Base-by-base conservation (phyloP, 192 early-diverging fungal genomes). In the Coemansia sp. region DNA sequence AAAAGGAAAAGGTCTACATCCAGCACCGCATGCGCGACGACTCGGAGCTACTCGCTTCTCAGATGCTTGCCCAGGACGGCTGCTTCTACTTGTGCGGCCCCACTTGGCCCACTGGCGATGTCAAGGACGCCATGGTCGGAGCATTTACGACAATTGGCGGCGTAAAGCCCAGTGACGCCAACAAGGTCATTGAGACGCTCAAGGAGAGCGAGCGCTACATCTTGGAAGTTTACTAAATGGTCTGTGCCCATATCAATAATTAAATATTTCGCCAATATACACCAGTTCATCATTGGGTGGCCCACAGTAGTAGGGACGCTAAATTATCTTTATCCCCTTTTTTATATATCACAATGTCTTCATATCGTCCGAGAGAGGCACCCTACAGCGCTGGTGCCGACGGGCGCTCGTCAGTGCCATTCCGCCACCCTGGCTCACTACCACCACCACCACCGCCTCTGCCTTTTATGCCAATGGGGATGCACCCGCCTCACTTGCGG, bases 51-150 rank as follows among this genome's bases (percentile, higher is more conserved):
- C 80, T 98, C 38, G 78, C 86, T 49, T 84, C 91, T 52, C 90
- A 90, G 66, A 79, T 98, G 70, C 73, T 96, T 49, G 80, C 91
- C 47, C 58, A 89, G 38, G 86, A 89, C 35, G 96, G 94, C 20
- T 86, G 90, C 67, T 98, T 98, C 75, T 98, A 98, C 82, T 84
- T 98, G n/a, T 98, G 96, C 75, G 96, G 96, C 63, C 96, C 95
- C 37, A 96, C 95, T 18, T 98, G 96, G 96, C 93, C 92, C 22
- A 92, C 95, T 16, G 91, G 91, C 24, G 96, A 98, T 85, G 93
- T 98, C 47, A 90, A 89, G 83, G 93, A 95, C 66, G 96, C 96
- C 29, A 88, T 98, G 66, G 86, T 96, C 16, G 71, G 74, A 32
- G 89, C 91, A 61, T 94, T 98, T 73, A 83, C 81, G 39, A 73